These are phyloP conservation scores for Lolium perenne DNA, from an alignment of 176 grass and related monocot species.

Conservation along the genomic window DNA sequence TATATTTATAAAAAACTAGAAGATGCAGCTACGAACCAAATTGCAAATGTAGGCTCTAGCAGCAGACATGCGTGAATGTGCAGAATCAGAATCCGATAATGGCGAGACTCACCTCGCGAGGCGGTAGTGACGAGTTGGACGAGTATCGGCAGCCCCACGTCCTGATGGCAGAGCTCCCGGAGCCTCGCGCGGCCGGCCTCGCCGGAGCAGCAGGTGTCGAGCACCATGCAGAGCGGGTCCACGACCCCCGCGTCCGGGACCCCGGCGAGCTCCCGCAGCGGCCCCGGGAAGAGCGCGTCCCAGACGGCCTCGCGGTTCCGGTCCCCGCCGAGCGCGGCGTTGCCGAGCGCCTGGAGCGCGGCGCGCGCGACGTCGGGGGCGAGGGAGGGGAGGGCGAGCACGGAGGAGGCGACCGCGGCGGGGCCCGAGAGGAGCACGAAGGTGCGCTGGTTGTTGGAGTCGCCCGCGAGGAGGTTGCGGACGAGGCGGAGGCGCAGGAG, in stretches of 20 bases:
- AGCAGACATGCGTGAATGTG: not conserved
- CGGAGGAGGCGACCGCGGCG: conserved; percentile 38
- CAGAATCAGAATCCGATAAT: not conserved
- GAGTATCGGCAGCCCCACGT: conserved; percentile 55
- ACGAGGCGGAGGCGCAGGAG: conserved; percentile 77
- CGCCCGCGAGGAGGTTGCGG: conserved; percentile 85
- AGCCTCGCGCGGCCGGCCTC: conserved; percentile 59
- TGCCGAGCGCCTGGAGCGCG: conserved; percentile 73
- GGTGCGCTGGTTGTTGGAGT: conserved; percentile 61
- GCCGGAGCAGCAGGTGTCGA: conserved; percentile 82
- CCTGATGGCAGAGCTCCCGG: conserved; percentile 56
- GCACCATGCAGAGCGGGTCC: conserved; percentile 87
- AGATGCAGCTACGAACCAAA: not conserved
- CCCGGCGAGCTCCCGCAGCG: conserved; percentile 52
- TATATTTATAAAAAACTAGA: not conserved
- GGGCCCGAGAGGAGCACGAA: conserved; percentile 62
- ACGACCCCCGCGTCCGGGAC: conserved; percentile 58
- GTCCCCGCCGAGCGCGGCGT: conserved; percentile 70
- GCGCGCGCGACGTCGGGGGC: conserved; percentile 51
- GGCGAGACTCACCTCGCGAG: conserved; percentile 44
- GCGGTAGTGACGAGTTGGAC: conserved; percentile 61
- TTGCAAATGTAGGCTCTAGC: conserved; percentile 29
- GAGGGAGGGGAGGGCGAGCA: conserved; percentile 36
- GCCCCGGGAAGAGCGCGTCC: conserved; percentile 62
- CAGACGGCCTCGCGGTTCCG: conserved; percentile 68